Percentiles rank a stretch among this genome's conserved stretches.
Conservation (phyloP, 1,284 basidiomycete genomes). For the Peniophora sp. region DNA sequence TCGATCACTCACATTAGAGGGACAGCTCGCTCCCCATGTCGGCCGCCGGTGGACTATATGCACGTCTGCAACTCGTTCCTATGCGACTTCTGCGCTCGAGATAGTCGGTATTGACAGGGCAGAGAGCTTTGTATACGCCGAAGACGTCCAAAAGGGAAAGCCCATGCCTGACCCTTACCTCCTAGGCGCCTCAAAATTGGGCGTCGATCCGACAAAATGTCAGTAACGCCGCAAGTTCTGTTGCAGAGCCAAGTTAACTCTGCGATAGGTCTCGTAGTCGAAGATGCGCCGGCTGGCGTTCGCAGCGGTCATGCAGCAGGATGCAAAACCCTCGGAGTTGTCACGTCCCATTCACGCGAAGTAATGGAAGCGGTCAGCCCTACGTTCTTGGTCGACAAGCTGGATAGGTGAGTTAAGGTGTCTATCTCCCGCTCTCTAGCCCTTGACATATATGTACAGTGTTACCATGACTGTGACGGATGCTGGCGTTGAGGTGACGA, state of each 20-base stretch:
- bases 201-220: conserved; percentile 56
- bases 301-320: not conserved
- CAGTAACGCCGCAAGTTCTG: conserved; percentile 15
- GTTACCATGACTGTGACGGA: no score
- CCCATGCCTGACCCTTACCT: conserved; percentile 87
- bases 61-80: conserved; percentile 57
- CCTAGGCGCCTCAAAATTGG: conserved; percentile 57
- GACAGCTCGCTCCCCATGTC: no score
- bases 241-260: conserved; percentile 5
- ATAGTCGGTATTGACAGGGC: conserved; percentile 48
- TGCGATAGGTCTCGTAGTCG: conserved; percentile 64
- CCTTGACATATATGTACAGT: no score
- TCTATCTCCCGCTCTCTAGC: no score
- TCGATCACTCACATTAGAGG: no score
- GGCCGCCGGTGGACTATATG: conserved; percentile 49
- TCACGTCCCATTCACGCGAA: no score
- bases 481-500: no score
- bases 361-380: no score
- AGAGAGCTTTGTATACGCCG: conserved; percentile 67
- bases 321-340: conserved; percentile 17
- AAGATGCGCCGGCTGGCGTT: conserved; percentile 71
- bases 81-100: conserved; percentile 47
- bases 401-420: no score
- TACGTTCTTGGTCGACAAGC: no score
- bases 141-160: conserved; percentile 77